Evolutionary conservation across 192 early-diverging fungal genomes (phyloP).

Genomic region (Gigaspora rosea): DNA sequence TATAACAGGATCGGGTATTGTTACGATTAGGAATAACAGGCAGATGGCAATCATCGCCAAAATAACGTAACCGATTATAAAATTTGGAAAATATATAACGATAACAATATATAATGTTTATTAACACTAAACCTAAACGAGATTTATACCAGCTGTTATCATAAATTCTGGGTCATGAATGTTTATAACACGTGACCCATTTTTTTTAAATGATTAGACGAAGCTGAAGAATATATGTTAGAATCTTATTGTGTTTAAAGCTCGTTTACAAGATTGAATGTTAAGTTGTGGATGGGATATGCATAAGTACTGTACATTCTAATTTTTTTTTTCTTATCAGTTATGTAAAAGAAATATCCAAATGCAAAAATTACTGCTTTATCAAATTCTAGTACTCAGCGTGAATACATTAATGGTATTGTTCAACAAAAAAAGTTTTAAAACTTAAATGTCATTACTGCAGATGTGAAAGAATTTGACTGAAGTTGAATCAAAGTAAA

Average conservation of each 20-base stretch:
- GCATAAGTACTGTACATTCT: too few species aligned
- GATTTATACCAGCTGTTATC: too few species aligned
- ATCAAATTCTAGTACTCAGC: constrained; percentile 62
- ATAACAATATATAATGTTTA: too few species aligned
- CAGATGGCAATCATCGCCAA: too few species aligned
- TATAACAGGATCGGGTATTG: too few species aligned
- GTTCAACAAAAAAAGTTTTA: constrained; percentile 44
- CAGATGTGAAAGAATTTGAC: constrained; percentile 54
- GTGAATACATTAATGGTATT: constrained; percentile 48
- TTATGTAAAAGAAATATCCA: constrained; percentile 50
- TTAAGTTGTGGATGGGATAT: constrained; percentile 65
- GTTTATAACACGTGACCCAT: constrained; percentile 14
- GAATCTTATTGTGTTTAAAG: constrained; percentile 55
- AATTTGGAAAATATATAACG: too few species aligned
- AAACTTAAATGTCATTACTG: constrained; percentile 60
- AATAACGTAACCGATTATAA: too few species aligned
- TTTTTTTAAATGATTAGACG: constrained; percentile 33
- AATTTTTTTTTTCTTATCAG: not conserved
- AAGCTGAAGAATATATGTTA: constrained; percentile 64
- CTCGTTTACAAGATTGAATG: constrained; percentile 57
- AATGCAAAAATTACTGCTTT: constrained; percentile 55
- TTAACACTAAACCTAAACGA: too few species aligned
- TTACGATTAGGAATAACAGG: too few species aligned
- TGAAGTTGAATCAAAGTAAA: constrained; percentile 14
- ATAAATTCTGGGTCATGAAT: not conserved